Conservation (phyloP, 1,284 basidiomycete species). For the Apiotrichum porosum region DNA sequence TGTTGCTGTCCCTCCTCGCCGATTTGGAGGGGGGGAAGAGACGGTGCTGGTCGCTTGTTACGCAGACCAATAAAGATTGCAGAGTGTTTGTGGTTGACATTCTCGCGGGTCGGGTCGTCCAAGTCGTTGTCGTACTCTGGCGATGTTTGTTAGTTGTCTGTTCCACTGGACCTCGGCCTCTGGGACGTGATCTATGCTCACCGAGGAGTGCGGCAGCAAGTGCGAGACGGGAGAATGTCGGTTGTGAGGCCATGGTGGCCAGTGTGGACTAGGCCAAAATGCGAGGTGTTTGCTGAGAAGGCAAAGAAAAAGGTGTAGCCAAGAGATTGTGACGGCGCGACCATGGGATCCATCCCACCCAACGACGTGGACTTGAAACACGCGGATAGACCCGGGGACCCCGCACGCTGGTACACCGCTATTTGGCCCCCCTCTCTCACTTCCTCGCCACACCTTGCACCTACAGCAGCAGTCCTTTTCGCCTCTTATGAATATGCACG, state of each 20-base stretch:
- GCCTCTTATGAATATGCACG: no score
- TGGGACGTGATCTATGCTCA: background rate
- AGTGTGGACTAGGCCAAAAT: no score
- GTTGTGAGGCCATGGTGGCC: background rate
- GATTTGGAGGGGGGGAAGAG: slow-evolving; percentile 12
- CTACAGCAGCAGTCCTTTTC: no score
- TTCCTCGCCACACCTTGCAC: no score
- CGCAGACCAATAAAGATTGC: slow-evolving; percentile 37
- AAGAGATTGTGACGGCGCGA: no score
- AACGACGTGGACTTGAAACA: no score
- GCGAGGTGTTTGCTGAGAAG: no score
- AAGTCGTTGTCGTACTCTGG: slow-evolving; percentile 48
- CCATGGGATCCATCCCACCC: no score
- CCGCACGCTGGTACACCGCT: no score
- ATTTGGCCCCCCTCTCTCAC: no score
- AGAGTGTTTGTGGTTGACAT: slow-evolving; percentile 28
- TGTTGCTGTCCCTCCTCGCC: background rate
- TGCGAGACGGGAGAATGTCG: slow-evolving; percentile 27
- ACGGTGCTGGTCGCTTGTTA: slow-evolving; percentile 6
- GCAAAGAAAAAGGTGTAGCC: no score
- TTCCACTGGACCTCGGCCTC: background rate
- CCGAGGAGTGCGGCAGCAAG: slow-evolving; percentile 41
- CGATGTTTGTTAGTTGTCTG: slow-evolving; percentile 1
- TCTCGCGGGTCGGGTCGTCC: slow-evolving; percentile 15
- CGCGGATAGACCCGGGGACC: no score